These are phyloP conservation scores for Thalia dealbata DNA, from an alignment of 176 grass and related monocot species.

Conservation along the genomic window DNA sequence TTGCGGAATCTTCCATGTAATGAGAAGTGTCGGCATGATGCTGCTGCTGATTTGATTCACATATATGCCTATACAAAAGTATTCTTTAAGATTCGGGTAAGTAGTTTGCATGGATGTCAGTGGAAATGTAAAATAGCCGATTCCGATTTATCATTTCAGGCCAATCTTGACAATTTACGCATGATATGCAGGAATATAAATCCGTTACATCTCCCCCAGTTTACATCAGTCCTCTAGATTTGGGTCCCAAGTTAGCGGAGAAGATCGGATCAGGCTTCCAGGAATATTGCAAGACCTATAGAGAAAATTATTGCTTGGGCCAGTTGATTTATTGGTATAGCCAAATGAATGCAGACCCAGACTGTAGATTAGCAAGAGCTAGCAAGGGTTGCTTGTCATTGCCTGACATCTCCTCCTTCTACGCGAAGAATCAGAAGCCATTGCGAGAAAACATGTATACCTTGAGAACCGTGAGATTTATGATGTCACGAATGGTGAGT, in stretches of 20 bases:
- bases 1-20: slow-evolving; percentile 63
- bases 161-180: slow-evolving; percentile 21
- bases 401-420: slow-evolving; percentile 77
- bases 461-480: slow-evolving; percentile 81
- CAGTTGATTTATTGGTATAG: slow-evolving; percentile 99
- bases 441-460: slow-evolving; percentile 69
- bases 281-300: slow-evolving; percentile 84
- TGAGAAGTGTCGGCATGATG: slow-evolving; percentile 94
- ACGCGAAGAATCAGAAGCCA: slow-evolving; percentile 58
- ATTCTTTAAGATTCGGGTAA: slow-evolving; percentile 79
- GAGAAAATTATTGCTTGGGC: slow-evolving; percentile 77
- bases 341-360: slow-evolving; percentile 72
- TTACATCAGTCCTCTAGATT: slow-evolving; percentile 85
- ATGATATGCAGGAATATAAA: slow-evolving; percentile 69
- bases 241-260: slow-evolving; percentile 94
- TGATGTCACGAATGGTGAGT: slow-evolving; percentile 97
- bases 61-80: slow-evolving; percentile 97
- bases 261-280: slow-evolving; percentile 81
- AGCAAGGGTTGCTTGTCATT: slow-evolving; percentile 88
- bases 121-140: background rate
- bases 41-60: slow-evolving; percentile 93
- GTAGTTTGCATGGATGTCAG: background rate
- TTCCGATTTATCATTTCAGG: slow-evolving; percentile 4
- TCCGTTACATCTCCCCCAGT: slow-evolving; percentile 72
- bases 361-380: slow-evolving; percentile 70